Base-by-base conservation (phyloP, 176 grass and related monocot species). In the Oryza meridionalis region DNA sequence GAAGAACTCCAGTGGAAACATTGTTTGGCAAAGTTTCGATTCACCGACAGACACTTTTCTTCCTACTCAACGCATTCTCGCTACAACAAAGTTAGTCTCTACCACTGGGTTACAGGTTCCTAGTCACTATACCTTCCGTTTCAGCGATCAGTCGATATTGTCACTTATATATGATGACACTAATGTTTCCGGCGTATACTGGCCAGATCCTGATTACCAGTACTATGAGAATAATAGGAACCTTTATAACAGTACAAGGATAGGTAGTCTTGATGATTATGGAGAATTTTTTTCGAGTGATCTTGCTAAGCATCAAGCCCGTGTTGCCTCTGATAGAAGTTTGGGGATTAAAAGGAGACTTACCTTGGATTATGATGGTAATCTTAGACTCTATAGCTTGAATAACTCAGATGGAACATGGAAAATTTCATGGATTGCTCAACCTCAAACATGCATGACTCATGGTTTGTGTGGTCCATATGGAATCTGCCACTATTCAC, bases 361-460 rank as follows among this genome's bases (percentile, higher is more conserved):
- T 9, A 61, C 55, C 55, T 22, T 61, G 21, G 55, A 61, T 61
- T 61, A 22, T 61, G 55, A 61, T 61, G 55, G 17, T 22, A 61
- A 61, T 61, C 55, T 61, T 22, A 61, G 55, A 22, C 55, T 61
- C 19, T 61, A 61, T 22, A 61, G 55, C 21, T 61, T 61, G 55
- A 22, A 61, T 22, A 61, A 22, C 55, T 22, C 21, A 61, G 55
- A 61, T 61, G 55, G 55, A 61, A n/a, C 17, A 61, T 61, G 55
- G 55, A 22, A 0, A 61, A 7, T 61, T 61, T 22, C 55, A 61
- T 82, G 77, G 90, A 25, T 82, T 55, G 86, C 78, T 35, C 64
- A 88, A 74, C 71, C 90, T 25, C 72, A 86, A 24, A 77, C 90
- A 16, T 88, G 90, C 83, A 79, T 84, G 27, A 80, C 87, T 75